These are phyloP conservation scores for Castanea crenata DNA, from an alignment of 306 rosid genomes.

Conservation along the genomic window DNA sequence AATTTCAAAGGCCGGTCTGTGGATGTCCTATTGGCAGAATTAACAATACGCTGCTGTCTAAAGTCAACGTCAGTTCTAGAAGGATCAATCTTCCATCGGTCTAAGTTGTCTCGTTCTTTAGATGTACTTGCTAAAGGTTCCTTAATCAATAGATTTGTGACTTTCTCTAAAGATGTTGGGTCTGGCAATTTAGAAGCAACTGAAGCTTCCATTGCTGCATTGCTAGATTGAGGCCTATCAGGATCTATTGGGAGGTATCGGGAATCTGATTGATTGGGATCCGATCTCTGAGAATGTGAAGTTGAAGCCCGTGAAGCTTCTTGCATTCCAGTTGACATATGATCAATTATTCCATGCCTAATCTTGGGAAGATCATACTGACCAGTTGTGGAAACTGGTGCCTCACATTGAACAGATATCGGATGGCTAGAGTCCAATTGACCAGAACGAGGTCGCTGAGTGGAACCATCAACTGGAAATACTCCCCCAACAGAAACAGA, in stretches of 20 bases:
- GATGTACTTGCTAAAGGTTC: slow-evolving; percentile 47
- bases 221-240: slow-evolving; percentile 74
- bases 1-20: slow-evolving; percentile 70
- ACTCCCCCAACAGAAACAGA: slow-evolving; percentile 83
- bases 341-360: slow-evolving; percentile 72
- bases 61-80: slow-evolving; percentile 60
- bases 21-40: slow-evolving; percentile 60
- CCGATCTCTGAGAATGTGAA: slow-evolving; percentile 76
- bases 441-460: slow-evolving; percentile 82
- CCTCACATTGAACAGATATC: slow-evolving; percentile 60
- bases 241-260: slow-evolving; percentile 45
- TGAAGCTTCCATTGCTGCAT: slow-evolving; percentile 43
- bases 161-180: slow-evolving; percentile 48
- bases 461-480: slow-evolving; percentile 62
- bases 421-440: slow-evolving; percentile 69
- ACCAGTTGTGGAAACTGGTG: slow-evolving; percentile 46
- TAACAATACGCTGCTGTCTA: slow-evolving; percentile 62
- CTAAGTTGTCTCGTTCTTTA: slow-evolving; percentile 63
- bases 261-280: slow-evolving; percentile 50
- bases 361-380: slow-evolving; percentile 60
- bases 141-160: slow-evolving; percentile 40
- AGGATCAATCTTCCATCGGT: slow-evolving; percentile 65
- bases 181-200: slow-evolving; percentile 41
- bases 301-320: slow-evolving; percentile 81
- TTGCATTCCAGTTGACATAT: slow-evolving; percentile 39